Conservation (phyloP, 2,329 filamentous ascomycete species). For the Trichophaea hybrida region DNA sequence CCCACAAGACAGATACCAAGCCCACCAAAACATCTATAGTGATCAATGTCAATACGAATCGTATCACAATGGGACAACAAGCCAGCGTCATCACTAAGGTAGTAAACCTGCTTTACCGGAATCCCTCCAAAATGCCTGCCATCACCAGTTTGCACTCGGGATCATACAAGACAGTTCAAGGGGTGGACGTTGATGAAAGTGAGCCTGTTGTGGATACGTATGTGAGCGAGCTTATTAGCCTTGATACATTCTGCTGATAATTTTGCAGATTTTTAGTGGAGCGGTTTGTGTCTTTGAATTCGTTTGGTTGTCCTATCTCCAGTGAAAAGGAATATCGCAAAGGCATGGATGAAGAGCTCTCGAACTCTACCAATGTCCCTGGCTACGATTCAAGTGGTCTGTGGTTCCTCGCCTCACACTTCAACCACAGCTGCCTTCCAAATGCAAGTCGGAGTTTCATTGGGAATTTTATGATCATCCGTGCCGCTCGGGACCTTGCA, state of each 20-base stretch:
- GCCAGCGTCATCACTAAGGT: constrained; percentile 33
- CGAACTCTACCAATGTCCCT: background rate
- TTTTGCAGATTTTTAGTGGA: no score
- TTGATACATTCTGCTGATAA: no score
- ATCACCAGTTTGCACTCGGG: no score
- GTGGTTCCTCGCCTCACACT: constrained; percentile 37
- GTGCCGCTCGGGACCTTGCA: constrained; percentile 35
- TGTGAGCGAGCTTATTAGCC: no score
- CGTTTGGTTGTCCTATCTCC: no score
- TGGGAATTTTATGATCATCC: constrained; percentile 41
- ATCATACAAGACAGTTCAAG: no score
- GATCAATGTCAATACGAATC: constrained; percentile 31
- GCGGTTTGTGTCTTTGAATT: no score
- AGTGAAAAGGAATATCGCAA: background rate
- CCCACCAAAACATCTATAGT: constrained; percentile 26
- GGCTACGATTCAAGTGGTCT: constrained; percentile 30
- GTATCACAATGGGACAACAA: constrained; percentile 31
- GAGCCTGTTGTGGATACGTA: no score
- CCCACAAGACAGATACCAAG: constrained; percentile 26
- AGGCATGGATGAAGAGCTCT: background rate
- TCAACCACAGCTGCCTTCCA: constrained; percentile 41
- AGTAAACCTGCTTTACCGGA: constrained; percentile 37
- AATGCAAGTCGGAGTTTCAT: constrained; percentile 40
- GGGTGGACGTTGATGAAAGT: no score
- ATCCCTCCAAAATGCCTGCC: constrained; percentile 25